Percentiles rank a stretch among this genome's conserved stretches.
Evolutionary conservation across 208 protist genomes (phyloP).

Genomic region (Giardia muris): DNA sequence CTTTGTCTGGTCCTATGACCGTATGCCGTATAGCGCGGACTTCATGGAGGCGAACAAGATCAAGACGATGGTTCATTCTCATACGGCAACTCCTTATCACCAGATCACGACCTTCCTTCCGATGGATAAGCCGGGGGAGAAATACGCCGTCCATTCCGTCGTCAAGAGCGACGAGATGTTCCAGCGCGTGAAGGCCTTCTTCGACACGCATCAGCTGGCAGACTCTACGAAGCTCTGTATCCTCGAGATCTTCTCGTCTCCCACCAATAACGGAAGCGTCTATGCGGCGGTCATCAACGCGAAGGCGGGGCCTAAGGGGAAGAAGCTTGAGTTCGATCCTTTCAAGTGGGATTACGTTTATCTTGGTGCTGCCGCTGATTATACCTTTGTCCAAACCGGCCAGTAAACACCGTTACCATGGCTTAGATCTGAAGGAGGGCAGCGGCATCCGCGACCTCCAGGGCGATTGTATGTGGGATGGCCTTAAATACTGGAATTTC

Average conservation of each 20-base stretch:
- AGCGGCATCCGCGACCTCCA: not conserved
- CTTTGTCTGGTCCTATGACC: constrained; percentile 24
- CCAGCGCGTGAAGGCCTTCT: constrained; percentile 11
- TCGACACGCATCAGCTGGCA: not conserved
- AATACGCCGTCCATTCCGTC: constrained; percentile 11
- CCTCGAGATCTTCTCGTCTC: constrained; percentile 13
- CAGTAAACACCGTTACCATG: not conserved
- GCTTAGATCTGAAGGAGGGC: not conserved
- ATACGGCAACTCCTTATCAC: constrained; percentile 23
- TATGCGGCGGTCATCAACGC: not conserved
- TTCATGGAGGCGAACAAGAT: constrained; percentile 14
- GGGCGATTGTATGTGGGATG: not conserved
- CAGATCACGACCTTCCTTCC: constrained; percentile 12
- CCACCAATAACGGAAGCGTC: not conserved
- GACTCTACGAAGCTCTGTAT: not conserved
- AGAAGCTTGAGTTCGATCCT: not conserved
- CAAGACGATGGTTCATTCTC: constrained; percentile 21
- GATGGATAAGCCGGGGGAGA: not conserved
- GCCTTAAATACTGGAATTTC: not conserved
- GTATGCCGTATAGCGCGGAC: not conserved
- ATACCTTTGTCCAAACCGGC: not conserved
- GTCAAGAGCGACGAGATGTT: not conserved
- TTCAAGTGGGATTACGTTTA: not conserved
- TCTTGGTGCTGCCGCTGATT: not conserved
- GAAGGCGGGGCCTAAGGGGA: not conserved